Percentiles rank a stretch among this genome's conserved stretches.
phyloP scores from a whole-genome alignment of 2,329 filamentous ascomycete species.

The Stachybotrys elegans region DNA sequence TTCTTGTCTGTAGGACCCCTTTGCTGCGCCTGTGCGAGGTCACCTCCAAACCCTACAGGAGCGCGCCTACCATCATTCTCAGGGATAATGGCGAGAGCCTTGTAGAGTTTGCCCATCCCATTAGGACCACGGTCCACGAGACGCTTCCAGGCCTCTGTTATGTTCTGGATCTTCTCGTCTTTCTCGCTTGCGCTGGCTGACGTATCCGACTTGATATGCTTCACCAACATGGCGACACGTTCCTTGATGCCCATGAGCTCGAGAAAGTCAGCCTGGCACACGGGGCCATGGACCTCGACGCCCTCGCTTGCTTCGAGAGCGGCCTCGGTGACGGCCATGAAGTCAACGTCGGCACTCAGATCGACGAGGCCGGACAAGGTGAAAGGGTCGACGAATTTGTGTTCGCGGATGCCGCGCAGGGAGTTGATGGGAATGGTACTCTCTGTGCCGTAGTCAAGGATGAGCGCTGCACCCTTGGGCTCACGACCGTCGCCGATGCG shows the following conservation, averaged over 20 bases:
- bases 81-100: conserved; percentile 85
- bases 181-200: conserved; percentile 36
- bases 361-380: conserved; percentile 77
- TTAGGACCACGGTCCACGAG: conserved; percentile 76
- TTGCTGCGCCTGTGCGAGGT: conserved; percentile 37
- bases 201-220: conserved; percentile 32
- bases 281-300: conserved; percentile 88
- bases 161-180: conserved; percentile 52
- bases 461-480: conserved; percentile 82
- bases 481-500: conserved; percentile 69
- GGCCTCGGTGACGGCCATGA: conserved; percentile 76
- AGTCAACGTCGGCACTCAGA: conserved; percentile 90
- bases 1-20: no score
- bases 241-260: conserved; percentile 76
- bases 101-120: conserved; percentile 94
- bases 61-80: conserved; percentile 67
- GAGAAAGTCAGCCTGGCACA: conserved; percentile 79
- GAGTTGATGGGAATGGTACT: conserved; percentile 80
- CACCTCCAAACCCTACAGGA: conserved; percentile 89
- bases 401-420: conserved; percentile 78
- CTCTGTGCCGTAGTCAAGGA: conserved; percentile 87
- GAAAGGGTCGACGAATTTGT: conserved; percentile 75
- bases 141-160: conserved; percentile 73
- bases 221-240: conserved; percentile 63
- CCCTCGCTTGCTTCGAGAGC: conserved; percentile 70